Evolutionary conservation across 192 early-diverging fungal species (phyloP).

Genomic region (Coemansia sp.): DNA sequence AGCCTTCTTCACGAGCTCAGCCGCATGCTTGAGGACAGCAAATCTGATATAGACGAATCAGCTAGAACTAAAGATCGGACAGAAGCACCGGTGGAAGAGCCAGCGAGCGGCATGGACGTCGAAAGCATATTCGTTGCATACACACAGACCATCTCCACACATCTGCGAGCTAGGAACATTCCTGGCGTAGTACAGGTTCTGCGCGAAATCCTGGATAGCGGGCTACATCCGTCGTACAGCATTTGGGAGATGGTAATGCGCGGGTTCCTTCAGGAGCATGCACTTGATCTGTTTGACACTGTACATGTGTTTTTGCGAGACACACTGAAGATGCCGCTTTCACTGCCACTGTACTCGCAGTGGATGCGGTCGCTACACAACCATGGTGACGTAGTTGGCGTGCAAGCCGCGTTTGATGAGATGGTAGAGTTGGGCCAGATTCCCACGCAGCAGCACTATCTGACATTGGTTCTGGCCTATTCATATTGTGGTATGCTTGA

Average conservation of each 20-base stretch:
- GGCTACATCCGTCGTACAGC: constrained; percentile 16
- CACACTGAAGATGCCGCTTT: constrained; percentile 33
- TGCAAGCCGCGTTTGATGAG: constrained; percentile 49
- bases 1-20: constrained; percentile 16
- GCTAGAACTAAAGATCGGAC: background rate
- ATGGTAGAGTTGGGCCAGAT: constrained; percentile 42
- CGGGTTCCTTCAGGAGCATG: constrained; percentile 41
- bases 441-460: constrained; percentile 48
- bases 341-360: constrained; percentile 39
- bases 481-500: constrained; percentile 45
- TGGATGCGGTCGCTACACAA: constrained; percentile 50
- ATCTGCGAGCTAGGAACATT: constrained; percentile 31
- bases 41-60: background rate
- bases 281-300: constrained; percentile 46
- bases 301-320: constrained; percentile 39
- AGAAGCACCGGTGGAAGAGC: background rate
- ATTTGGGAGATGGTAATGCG: constrained; percentile 39
- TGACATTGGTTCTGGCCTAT: constrained; percentile 42
- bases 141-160: constrained; percentile 22
- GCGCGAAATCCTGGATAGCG: constrained; percentile 21
- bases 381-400: constrained; percentile 45
- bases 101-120: background rate
- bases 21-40: constrained; percentile 1
- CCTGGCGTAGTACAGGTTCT: constrained; percentile 32
- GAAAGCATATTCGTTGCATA: constrained; percentile 1